Percentiles rank a stretch among this genome's conserved stretches.
phyloP scores from a whole-genome alignment of 306 rosid species.

The Vigna nakashimae region DNA sequence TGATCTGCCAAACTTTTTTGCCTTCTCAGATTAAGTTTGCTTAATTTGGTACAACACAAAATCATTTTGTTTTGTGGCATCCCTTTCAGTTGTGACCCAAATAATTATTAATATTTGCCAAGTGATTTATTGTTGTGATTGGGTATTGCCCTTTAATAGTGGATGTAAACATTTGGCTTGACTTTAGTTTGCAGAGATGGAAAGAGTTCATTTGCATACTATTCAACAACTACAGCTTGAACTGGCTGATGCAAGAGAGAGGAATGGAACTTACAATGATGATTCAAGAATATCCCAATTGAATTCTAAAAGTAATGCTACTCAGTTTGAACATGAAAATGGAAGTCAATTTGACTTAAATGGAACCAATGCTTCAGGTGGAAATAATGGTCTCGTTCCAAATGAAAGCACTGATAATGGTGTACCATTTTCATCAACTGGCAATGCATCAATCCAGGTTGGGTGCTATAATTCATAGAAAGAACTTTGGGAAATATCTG shows the following conservation, averaged over 20 bases:
- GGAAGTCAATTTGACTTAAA: constrained; percentile 69
- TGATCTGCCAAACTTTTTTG: constrained; percentile 36
- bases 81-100: not conserved
- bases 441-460: constrained; percentile 76
- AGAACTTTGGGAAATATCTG: not conserved
- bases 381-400: constrained; percentile 62
- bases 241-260: constrained; percentile 88
- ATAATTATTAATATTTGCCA: constrained; percentile 1
- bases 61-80: not conserved
- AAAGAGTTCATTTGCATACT: constrained; percentile 83
- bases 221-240: constrained; percentile 91
- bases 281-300: constrained; percentile 69
- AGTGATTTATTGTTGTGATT: constrained; percentile 1
- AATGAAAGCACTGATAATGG: constrained; percentile 76
- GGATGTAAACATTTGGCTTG: constrained; percentile 42
- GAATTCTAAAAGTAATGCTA: constrained; percentile 60
- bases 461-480: constrained; percentile 8
- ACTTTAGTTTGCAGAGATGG: constrained; percentile 88
- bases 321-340: constrained; percentile 74
- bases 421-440: constrained; percentile 65
- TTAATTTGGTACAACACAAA: not conserved
- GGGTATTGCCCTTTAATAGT: constrained; percentile 3
- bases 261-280: constrained; percentile 71
- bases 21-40: not conserved
- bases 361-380: constrained; percentile 68